Evolutionary conservation across 1,139 yeast genomes (phyloP), one percentile per base, ranked within the genome.

Genomic region (Kodamaea plutei): DNA sequence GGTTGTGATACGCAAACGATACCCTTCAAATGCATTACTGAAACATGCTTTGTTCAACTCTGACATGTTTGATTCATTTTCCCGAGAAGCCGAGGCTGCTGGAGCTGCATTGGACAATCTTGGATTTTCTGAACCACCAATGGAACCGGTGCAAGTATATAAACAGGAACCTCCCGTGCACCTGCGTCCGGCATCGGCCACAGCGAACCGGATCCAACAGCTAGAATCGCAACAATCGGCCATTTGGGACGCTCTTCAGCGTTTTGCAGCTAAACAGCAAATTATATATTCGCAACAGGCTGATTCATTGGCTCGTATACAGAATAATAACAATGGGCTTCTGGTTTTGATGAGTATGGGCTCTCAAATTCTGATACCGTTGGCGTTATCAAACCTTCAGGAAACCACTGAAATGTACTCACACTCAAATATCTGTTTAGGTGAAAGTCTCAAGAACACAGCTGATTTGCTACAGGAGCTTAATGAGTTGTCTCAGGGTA

Each of bases 31-130:
- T 35, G 52, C 57, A 4, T 38, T 61, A 9, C 48, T 51, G 14
- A 39, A 40, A 20, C 62, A 60, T 34, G 56, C 58, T 5, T 41
- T 59, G 4, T 61, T 61, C 40, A 52, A 45, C 27, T 40, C 49
- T 9, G 37, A 39, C 2, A 30, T 42, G 6, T 60, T 60, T 34
- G 36, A 40, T 14, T 35, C 39, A 6, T 61, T 43, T 39, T 48
- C 50, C n/a, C 27, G 29, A 2, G 34, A 41, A 16, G 36, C 50
- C 14, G 47, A 48, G 2, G 49, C 49, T 11, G 8, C 30, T 8
- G 18, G 19, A 6, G 7, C 19, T 8, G 25, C 12, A 11, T 15
- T 9, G 8, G 20, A 15, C 14, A 8, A n/a, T 10, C 8, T 9
- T 4, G 23, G 7, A 9, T 9, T 9, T 4, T 11, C 9, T 21